Conservation (phyloP, 176 grass and related monocot genomes). For the Carex kokanica region DNA sequence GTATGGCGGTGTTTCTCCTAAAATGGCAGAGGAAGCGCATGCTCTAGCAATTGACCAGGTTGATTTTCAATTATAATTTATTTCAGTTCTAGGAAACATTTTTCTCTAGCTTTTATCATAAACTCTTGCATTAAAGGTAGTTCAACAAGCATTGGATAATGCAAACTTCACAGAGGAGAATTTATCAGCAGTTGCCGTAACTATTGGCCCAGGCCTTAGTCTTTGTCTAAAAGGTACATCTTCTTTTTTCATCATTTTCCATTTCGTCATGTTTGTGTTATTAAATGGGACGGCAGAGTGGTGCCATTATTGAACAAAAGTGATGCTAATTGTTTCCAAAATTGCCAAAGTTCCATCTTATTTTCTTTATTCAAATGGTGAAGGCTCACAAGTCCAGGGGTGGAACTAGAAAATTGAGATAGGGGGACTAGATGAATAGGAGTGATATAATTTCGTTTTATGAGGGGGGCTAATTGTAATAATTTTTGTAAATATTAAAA, state of each 20-base stretch:
- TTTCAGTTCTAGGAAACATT: neutral
- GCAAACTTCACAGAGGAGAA: constrained; percentile 65
- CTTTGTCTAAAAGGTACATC: constrained; percentile 81
- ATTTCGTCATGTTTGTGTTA: neutral
- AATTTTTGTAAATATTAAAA: too few relatives aligned
- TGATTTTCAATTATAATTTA: constrained; percentile 6
- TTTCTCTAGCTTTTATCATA: too few relatives aligned
- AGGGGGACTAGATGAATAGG: too few relatives aligned
- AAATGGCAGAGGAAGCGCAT: constrained; percentile 96
- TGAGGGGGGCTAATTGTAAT: too few relatives aligned
- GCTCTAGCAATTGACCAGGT: constrained; percentile 80
- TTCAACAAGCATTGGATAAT: constrained; percentile 66
- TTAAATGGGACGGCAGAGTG: neutral
- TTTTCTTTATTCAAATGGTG: neutral
- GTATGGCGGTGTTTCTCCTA: constrained; percentile 83
- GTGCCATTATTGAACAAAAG: neutral
- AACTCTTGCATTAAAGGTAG: constrained; percentile 51
- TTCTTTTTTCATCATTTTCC: neutral
- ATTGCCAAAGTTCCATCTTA: neutral
- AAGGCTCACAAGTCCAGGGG: neutral
- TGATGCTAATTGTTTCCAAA: neutral
- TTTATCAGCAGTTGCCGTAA: constrained; percentile 84
- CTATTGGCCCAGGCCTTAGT: constrained; percentile 87
- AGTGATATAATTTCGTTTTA: too few relatives aligned
- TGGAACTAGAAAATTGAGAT: too few relatives aligned